These are phyloP conservation scores for Clarireedia monteithiana DNA, from an alignment of 2,329 filamentous ascomycete genomes.

Conservation along the genomic window DNA sequence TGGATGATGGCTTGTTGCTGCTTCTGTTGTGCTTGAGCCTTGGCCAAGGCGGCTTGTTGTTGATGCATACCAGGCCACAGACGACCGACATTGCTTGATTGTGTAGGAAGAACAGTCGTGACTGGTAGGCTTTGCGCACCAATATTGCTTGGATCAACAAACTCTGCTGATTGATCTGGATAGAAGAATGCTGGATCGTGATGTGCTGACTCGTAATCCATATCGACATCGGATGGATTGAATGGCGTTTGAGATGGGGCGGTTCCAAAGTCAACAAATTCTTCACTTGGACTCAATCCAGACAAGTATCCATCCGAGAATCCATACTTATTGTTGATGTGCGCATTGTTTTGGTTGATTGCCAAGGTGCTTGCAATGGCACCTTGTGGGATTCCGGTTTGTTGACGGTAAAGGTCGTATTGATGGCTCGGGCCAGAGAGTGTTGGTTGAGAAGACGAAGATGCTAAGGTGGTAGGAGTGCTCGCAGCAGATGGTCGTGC, in stretches of 20 bases:
- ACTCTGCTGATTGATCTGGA: constrained; percentile 40
- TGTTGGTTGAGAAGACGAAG: constrained; percentile 41
- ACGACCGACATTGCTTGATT: constrained; percentile 55
- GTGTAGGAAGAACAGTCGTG: constrained; percentile 38
- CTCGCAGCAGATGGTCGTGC: constrained; percentile 40
- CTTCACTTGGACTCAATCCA: constrained; percentile 52
- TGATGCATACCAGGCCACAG: constrained; percentile 93
- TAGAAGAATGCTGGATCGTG: constrained; percentile 59
- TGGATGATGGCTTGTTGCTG: constrained; percentile 55
- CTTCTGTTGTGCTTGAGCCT: constrained; percentile 62
- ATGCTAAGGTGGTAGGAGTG: constrained; percentile 45
- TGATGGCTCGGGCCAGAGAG: constrained; percentile 84
- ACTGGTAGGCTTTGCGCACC: constrained; percentile 45
- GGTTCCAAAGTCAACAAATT: constrained; percentile 66
- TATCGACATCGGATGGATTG: constrained; percentile 58
- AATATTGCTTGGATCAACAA: constrained; percentile 68
- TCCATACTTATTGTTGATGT: constrained; percentile 38
- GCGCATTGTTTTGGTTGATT: constrained; percentile 55
- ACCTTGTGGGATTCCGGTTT: constrained; percentile 84
- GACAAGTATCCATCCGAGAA: constrained; percentile 39
- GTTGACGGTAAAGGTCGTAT: constrained; percentile 91
- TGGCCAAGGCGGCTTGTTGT: constrained; percentile 72
- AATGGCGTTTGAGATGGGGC: constrained; percentile 52
- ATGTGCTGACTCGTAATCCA: constrained; percentile 54
- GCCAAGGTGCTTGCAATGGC: constrained; percentile 74